Percentiles rank a stretch among this genome's conserved stretches.
Evolutionary conservation across 2,329 filamentous ascomycete species (phyloP).

Genomic region (Neonectria punicea): DNA sequence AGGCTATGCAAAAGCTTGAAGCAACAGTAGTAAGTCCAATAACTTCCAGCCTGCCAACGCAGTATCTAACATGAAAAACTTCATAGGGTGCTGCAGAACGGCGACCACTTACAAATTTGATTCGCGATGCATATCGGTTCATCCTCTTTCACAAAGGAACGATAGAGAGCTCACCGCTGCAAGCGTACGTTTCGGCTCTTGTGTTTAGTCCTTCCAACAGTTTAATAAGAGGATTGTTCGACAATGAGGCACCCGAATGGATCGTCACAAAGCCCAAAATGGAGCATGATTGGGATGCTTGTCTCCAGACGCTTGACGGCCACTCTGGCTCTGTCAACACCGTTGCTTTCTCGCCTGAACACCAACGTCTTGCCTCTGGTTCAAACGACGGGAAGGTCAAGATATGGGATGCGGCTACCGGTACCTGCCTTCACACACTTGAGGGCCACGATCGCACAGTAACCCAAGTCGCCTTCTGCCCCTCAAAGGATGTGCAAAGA

Average conservation of each 20-base stretch:
- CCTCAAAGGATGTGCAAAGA: background rate
- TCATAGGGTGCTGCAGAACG: background rate
- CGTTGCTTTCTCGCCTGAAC: background rate
- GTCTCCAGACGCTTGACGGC: background rate
- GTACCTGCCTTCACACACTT: background rate
- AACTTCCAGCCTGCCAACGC: background rate
- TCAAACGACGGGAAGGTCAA: background rate
- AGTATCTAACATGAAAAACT: background rate
- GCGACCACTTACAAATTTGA: background rate
- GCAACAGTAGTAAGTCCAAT: background rate
- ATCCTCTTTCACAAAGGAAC: background rate
- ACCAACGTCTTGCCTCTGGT: background rate
- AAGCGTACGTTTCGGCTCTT: constrained; percentile 23
- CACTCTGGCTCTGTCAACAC: background rate
- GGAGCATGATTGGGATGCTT: background rate
- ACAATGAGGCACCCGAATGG: constrained; percentile 10
- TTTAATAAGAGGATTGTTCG: background rate
- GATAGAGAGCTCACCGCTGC: background rate
- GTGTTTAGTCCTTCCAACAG: constrained; percentile 15
- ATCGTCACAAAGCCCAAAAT: background rate
- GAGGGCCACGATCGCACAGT: background rate
- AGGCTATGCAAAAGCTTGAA: background rate
- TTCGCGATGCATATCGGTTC: constrained; percentile 18
- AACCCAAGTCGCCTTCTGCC: background rate
- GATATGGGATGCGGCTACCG: background rate